Evolutionary conservation across 2,329 filamentous ascomycete genomes (phyloP).

Genomic region (Colletotrichum falcatum): DNA sequence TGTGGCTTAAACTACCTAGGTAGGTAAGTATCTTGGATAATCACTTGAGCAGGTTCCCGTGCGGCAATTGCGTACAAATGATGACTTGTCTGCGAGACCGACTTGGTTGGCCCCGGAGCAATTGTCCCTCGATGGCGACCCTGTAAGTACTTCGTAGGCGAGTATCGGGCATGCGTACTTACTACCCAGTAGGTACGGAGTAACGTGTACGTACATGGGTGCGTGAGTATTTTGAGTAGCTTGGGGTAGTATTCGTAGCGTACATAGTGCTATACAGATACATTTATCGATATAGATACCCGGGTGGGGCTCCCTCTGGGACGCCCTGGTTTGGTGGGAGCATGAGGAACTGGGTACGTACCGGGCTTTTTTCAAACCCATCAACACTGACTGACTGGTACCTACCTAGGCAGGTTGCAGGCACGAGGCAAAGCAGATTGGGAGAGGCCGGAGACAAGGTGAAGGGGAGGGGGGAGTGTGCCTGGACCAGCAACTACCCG

Average conservation of each 20-base stretch:
- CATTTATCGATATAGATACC: not conserved
- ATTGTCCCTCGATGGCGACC: not conserved
- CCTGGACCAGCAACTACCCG: conserved; percentile 6
- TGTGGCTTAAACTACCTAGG: not conserved
- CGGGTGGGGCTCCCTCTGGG: not conserved
- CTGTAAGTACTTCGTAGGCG: not conserved
- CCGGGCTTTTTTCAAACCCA: conserved; percentile 11
- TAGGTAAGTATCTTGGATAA: no score
- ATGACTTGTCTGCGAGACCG: not conserved
- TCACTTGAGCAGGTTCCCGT: not conserved
- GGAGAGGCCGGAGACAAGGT: not conserved
- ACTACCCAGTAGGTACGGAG: no score
- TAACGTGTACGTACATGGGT: no score
- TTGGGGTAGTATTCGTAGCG: no score
- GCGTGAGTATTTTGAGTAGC: no score
- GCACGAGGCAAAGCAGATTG: conserved; percentile 12
- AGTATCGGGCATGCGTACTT: no score
- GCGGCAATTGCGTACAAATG: not conserved
- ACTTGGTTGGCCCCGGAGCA: not conserved
- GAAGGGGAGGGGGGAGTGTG: not conserved
- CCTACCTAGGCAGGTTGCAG: conserved; percentile 12
- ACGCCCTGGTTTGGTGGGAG: not conserved
- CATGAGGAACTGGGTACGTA: conserved; percentile 14
- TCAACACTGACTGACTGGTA: conserved; percentile 8
- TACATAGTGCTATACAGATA: no score